Conservation (phyloP, 2,329 filamentous ascomycete genomes). For the Alternaria hordeiaustralica region DNA sequence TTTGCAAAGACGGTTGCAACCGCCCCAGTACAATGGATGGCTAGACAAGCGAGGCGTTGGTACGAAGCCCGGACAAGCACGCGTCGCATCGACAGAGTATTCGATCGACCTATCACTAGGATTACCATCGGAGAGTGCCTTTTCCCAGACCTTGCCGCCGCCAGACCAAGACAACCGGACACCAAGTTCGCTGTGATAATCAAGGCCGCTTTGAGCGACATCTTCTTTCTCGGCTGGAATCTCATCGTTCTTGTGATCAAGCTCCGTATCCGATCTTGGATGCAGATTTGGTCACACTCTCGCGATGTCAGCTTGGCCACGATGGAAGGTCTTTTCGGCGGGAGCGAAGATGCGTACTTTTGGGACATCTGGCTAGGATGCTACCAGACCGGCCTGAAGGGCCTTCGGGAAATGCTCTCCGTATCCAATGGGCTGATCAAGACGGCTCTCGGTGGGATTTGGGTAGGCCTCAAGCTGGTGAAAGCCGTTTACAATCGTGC, state of each 20-base stretch:
- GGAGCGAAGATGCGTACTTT: neutral
- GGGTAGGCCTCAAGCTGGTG: neutral
- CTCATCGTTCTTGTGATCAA: neutral
- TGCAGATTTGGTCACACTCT: neutral
- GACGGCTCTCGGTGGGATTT: neutral
- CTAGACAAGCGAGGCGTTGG: neutral
- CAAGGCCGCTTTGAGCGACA: neutral
- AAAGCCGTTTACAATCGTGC: neutral
- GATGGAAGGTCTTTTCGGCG: neutral
- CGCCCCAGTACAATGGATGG: neutral
- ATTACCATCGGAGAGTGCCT: conserved; percentile 3
- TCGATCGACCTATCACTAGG: neutral
- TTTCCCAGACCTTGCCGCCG: neutral
- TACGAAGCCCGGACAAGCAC: neutral
- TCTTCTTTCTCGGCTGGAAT: neutral
- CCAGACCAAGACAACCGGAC: neutral
- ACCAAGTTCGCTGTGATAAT: neutral
- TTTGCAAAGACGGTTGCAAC: neutral
- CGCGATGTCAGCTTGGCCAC: neutral
- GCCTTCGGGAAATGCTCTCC: neutral
- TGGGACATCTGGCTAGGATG: neutral
- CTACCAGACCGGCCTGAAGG: neutral
- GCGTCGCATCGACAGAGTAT: conserved; percentile 5
- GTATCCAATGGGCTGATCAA: neutral
- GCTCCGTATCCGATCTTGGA: neutral